A percentile compares a stretch with the other conserved stretches of the same genome.
Evolutionary conservation across 371 early-diverging fungal species (phyloP).

Genomic region (Rhizopus delemar): DNA sequence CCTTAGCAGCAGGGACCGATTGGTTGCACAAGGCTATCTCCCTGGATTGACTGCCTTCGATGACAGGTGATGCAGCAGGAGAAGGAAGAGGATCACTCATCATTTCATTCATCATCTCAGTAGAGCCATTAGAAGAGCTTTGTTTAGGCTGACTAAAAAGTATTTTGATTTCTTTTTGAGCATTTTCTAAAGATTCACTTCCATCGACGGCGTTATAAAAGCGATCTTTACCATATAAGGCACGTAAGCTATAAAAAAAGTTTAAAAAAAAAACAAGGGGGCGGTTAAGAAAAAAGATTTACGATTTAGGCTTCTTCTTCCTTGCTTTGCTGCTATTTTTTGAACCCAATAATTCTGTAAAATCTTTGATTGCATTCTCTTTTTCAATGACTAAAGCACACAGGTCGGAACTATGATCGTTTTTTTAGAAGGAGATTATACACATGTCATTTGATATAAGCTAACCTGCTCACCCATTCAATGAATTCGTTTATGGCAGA

Average conservation of each 20-base stretch:
- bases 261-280: background rate
- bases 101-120: background rate
- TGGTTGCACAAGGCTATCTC: background rate
- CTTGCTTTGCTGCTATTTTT: slow-evolving; percentile 70
- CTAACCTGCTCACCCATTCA: slow-evolving; percentile 14
- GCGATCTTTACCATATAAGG: slow-evolving; percentile 62
- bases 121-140: background rate
- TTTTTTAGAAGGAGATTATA: background rate
- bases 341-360: slow-evolving; percentile 77
- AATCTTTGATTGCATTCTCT: slow-evolving; percentile 61
- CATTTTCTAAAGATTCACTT: slow-evolving; percentile 64
- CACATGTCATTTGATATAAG: slow-evolving; percentile 2
- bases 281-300: background rate
- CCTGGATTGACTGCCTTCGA: background rate
- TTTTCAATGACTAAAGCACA: slow-evolving; percentile 63
- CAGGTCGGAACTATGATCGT: slow-evolving; percentile 9
- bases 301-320: slow-evolving; percentile 54
- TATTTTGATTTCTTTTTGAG: slow-evolving; percentile 63
- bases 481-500: slow-evolving; percentile 5
- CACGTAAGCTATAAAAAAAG: slow-evolving; percentile 48
- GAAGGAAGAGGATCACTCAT: slow-evolving; percentile 1
- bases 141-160: slow-evolving; percentile 4
- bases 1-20: background rate
- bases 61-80: background rate
- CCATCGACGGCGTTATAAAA: slow-evolving; percentile 75